A percentile compares a stretch with the other conserved stretches of the same genome.
These are phyloP conservation scores for Lenwebbia sp. DNA, from an alignment of 345 rosid genomes.

Conservation along the genomic window DNA sequence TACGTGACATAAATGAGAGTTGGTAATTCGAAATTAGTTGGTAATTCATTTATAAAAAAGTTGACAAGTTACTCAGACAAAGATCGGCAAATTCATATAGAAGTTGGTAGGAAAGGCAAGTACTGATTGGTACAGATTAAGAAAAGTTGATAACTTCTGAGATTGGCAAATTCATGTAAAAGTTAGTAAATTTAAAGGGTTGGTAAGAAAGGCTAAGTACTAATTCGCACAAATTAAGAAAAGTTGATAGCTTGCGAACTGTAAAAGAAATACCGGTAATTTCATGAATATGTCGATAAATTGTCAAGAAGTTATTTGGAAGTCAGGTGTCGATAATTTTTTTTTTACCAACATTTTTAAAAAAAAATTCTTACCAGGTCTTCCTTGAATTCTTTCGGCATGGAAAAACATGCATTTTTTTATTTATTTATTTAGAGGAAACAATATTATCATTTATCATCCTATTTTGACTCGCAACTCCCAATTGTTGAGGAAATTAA, in stretches of 20 bases:
- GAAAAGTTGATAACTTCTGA: too few species aligned
- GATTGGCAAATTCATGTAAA: neutral
- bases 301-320: neutral
- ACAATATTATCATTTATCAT: neutral
- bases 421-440: neutral
- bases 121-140: neutral
- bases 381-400: neutral
- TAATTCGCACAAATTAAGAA: neutral
- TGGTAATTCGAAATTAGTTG: neutral
- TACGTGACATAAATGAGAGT: neutral
- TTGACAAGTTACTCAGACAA: neutral
- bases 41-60: neutral
- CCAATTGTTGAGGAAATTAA: neutral
- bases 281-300: neutral
- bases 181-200: neutral
- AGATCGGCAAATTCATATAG: neutral
- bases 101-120: neutral
- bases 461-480: neutral
- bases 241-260: neutral
- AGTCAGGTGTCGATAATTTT: rapidly evolving
- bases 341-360: neutral
- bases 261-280: neutral
- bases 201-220: neutral
- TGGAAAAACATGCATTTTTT: neutral
- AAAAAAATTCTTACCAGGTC: neutral